These are phyloP conservation scores for Tetrapyrgos nigripes DNA, from an alignment of 1,284 basidiomycete species.

Conservation along the genomic window DNA sequence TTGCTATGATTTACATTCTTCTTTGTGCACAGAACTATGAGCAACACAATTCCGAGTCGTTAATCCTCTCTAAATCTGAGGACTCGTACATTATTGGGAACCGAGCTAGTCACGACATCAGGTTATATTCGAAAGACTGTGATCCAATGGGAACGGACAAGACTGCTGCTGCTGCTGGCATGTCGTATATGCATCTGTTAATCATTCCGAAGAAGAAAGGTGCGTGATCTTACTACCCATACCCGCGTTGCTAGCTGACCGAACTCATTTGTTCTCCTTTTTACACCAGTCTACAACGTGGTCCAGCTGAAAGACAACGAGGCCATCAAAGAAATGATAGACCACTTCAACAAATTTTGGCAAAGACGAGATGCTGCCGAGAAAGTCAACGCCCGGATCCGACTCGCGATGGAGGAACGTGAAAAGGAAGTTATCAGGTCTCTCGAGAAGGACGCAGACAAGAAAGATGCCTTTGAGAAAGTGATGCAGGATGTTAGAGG, in stretches of 20 bases:
- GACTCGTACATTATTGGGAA: slow-evolving; percentile 16
- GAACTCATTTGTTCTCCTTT: not conserved
- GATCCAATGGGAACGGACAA: slow-evolving; percentile 7
- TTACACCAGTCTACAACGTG: slow-evolving; percentile 10
- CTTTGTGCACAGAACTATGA: not conserved
- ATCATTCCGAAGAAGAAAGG: slow-evolving; percentile 11
- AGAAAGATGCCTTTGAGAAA: not conserved
- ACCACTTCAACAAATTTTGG: slow-evolving; percentile 7
- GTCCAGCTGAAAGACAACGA: not conserved
- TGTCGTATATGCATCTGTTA: slow-evolving; percentile 16
- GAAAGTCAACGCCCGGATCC: not conserved
- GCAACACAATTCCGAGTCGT: not conserved
- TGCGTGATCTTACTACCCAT: not conserved
- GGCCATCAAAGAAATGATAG: slow-evolving; percentile 5
- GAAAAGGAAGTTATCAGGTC: not conserved
- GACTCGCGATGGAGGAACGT: not conserved
- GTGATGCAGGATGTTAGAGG: not conserved
- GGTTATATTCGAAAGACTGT: slow-evolving; percentile 8
- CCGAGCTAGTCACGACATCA: slow-evolving; percentile 10
- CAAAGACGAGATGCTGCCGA: not conserved
- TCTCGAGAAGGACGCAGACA: slow-evolving; percentile 1
- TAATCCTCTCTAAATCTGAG: slow-evolving; percentile 7
- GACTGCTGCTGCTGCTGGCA: slow-evolving; percentile 6
- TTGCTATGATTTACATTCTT: not conserved
- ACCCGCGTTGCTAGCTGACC: too few species aligned